phyloP scores from a whole-genome alignment of 345 rosid species.

The Murraya koenigii region DNA sequence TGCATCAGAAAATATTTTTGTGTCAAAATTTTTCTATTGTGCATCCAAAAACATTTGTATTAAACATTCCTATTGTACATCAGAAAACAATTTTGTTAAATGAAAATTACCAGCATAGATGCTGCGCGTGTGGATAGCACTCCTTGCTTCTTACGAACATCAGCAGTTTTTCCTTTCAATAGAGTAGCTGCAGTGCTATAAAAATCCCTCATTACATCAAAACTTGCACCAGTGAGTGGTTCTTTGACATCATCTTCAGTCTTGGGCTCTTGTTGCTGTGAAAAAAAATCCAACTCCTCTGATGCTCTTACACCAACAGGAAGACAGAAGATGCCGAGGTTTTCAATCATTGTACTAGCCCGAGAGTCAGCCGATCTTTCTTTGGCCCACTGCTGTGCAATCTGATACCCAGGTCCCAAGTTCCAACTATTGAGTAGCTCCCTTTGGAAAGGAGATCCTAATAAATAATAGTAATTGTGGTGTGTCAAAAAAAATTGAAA shows the following conservation, averaged over 20 bases:
- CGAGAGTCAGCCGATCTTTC: constrained; percentile 56
- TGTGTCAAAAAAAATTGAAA: background rate
- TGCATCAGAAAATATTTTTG: background rate
- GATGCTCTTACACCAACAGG: constrained; percentile 85
- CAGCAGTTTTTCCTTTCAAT: constrained; percentile 56
- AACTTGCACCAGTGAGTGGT: constrained; percentile 40
- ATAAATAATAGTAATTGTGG: constrained; percentile 17
- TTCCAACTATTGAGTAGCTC: constrained; percentile 64
- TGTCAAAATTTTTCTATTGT: background rate
- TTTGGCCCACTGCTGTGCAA: constrained; percentile 65
- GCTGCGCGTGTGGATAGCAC: constrained; percentile 84
- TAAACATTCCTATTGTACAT: background rate
- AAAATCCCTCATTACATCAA: constrained; percentile 53
- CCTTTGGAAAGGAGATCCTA: constrained; percentile 64
- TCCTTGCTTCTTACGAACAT: constrained; percentile 64
- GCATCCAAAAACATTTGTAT: background rate
- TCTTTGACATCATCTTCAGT: constrained; percentile 40
- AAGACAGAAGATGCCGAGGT: constrained; percentile 60
- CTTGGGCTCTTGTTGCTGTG: constrained; percentile 29
- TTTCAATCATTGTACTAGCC: constrained; percentile 48
- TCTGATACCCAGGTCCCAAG: constrained; percentile 63
- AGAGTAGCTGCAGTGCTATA: constrained; percentile 52
- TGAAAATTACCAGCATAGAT: constrained; percentile 82
- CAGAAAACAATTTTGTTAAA: constrained; percentile 3
- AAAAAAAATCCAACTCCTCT: constrained; percentile 37